Percentiles rank a stretch among this genome's conserved stretches.
These are phyloP conservation scores for Bretziella fagacearum DNA, from an alignment of 2,329 filamentous ascomycete genomes.

Conservation along the genomic window DNA sequence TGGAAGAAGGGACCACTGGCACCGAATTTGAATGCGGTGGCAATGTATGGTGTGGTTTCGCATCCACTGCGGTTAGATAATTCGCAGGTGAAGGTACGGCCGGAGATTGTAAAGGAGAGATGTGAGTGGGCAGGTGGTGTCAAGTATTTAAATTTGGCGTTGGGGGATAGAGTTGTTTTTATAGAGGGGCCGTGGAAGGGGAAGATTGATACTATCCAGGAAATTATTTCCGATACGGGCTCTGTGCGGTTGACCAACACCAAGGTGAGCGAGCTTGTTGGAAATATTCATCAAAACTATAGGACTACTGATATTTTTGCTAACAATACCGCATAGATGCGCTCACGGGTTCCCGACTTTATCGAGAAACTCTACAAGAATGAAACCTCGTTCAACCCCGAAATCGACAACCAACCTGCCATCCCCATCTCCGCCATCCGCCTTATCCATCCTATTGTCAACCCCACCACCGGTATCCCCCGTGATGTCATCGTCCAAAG, in stretches of 20 bases:
- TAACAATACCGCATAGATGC: background rate
- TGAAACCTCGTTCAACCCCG: conserved; percentile 24
- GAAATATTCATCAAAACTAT: conserved; percentile 16
- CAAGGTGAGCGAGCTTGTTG: conserved; percentile 34
- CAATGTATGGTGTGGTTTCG: conserved; percentile 38
- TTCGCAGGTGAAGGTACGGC: conserved; percentile 19
- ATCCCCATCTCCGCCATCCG: conserved; percentile 57
- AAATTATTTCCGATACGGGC: conserved; percentile 37
- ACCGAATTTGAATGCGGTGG: conserved; percentile 55
- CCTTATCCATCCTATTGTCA: conserved; percentile 59
- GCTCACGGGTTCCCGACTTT: conserved; percentile 13
- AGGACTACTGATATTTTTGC: conserved; percentile 1
- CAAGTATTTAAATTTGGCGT: conserved; percentile 42
- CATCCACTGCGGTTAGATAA: conserved; percentile 16
- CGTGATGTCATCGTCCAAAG: conserved; percentile 66
- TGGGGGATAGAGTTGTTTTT: conserved; percentile 67
- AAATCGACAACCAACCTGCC: conserved; percentile 31
- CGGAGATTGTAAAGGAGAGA: conserved; percentile 26
- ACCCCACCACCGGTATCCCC: conserved; percentile 44
- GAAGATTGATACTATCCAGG: conserved; percentile 57
- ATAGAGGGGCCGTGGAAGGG: conserved; percentile 64
- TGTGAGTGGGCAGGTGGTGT: conserved; percentile 39
- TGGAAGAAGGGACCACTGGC: conserved; percentile 65
- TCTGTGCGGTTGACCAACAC: conserved; percentile 44
- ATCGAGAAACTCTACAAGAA: conserved; percentile 18